Conservation (phyloP, 768 basidiomycete species). For the Termitomyces sp. region DNA sequence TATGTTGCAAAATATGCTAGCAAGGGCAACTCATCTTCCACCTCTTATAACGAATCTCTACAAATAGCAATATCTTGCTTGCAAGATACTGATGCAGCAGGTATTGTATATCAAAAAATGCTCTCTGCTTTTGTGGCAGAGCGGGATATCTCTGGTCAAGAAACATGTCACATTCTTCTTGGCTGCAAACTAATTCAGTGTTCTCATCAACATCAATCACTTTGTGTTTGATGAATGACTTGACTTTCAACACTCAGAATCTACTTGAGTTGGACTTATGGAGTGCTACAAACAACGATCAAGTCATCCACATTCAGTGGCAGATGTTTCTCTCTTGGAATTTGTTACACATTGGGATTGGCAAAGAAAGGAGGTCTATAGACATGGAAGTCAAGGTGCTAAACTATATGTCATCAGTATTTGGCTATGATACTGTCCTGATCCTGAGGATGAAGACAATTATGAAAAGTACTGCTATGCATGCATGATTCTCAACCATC, state of each 20-base stretch:
- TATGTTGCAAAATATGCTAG: too few relatives aligned
- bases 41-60: neutral
- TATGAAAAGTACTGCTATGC: too few relatives aligned
- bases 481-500: too few relatives aligned
- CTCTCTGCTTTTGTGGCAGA: constrained; percentile 8
- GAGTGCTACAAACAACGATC: neutral
- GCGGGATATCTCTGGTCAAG: constrained; percentile 6
- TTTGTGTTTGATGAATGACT: neutral
- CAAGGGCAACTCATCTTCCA: too few relatives aligned
- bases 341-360: too few relatives aligned
- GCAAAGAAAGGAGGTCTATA: too few relatives aligned
- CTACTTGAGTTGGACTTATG: neutral
- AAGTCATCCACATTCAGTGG: neutral
- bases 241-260: too few relatives aligned
- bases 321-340: too few relatives aligned
- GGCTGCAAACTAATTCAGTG: constrained; percentile 3
- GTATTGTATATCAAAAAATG: constrained; percentile 10
- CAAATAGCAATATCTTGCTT: constrained; percentile 5
- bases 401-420: neutral
- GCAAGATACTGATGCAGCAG: constrained; percentile 5
- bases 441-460: too few relatives aligned
- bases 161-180: constrained; percentile 8
- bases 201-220: neutral
- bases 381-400: neutral
- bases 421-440: constrained; percentile 3